Conservation (phyloP, 345 rosid species). For the Brassica nigra region DNA sequence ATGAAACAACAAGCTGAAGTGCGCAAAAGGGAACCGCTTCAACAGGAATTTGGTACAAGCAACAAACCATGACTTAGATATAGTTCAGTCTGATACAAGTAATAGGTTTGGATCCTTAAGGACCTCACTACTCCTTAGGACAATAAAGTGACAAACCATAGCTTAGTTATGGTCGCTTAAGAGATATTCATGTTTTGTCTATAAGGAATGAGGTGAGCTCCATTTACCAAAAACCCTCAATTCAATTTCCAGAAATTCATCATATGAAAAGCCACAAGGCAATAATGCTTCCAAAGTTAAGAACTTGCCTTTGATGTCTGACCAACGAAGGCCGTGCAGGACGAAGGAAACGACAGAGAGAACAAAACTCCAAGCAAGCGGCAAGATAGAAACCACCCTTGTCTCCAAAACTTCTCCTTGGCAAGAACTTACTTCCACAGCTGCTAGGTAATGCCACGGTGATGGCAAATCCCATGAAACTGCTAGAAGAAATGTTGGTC, state of each 20-base stretch:
- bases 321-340: conserved; percentile 40
- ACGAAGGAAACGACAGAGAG: conserved; percentile 37
- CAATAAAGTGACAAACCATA: not conserved
- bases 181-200: too few relatives aligned
- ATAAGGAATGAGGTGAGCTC: not conserved
- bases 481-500: conserved; percentile 36
- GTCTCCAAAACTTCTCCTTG: conserved; percentile 38
- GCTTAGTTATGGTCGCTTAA: not conserved
- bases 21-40: not conserved
- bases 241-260: too few relatives aligned
- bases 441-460: conserved; percentile 32
- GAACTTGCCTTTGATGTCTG: conserved; percentile 47
- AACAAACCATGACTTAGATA: too few relatives aligned
- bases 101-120: not conserved
- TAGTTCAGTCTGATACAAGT: too few relatives aligned
- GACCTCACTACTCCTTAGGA: conserved; percentile 2
- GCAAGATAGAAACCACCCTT: conserved; percentile 37
- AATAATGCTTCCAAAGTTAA: not conserved
- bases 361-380: conserved; percentile 45
- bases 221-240: too few relatives aligned
- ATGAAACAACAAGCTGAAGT: not conserved
- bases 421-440: conserved; percentile 31
- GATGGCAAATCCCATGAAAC: conserved; percentile 47
- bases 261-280: not conserved
- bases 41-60: not conserved